A percentile compares a stretch with the other conserved stretches of the same genome.
Conservation (phyloP, 1,284 basidiomycete genomes). For the Irpex sp. region DNA sequence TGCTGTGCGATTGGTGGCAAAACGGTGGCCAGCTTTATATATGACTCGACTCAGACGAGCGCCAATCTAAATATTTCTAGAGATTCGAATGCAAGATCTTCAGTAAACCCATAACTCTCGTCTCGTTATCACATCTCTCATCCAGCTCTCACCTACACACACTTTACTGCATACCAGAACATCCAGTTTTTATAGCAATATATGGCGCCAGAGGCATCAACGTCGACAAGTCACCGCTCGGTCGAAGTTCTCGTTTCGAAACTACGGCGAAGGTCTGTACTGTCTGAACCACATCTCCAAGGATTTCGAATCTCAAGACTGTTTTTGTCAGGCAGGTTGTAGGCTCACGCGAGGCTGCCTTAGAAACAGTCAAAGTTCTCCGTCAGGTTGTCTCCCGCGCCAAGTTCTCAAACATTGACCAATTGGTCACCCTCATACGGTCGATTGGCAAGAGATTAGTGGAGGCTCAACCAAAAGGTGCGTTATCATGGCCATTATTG, state of each 20-base stretch:
- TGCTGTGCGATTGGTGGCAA: neutral
- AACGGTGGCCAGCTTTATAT: neutral
- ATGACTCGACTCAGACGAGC: neutral
- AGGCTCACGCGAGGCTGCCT: slow-evolving; percentile 88
- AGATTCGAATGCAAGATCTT: neutral
- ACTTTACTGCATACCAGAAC: neutral
- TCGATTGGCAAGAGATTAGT: slow-evolving; percentile 84
- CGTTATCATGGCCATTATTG: neutral
- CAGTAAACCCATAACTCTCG: neutral
- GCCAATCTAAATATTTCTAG: neutral
- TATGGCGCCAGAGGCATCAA: slow-evolving; percentile 10
- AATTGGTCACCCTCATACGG: slow-evolving; percentile 87
- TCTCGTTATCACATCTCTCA: neutral
- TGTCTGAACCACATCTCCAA: slow-evolving; percentile 3
- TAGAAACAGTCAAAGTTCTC: slow-evolving; percentile 90
- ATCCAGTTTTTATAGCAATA: neutral
- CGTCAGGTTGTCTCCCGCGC: slow-evolving; percentile 91
- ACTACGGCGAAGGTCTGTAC: slow-evolving; percentile 70
- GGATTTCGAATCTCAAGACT: neutral
- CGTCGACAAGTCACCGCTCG: slow-evolving; percentile 50
- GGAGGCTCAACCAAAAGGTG: slow-evolving; percentile 94
- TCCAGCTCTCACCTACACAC: neutral
- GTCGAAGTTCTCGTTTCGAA: slow-evolving; percentile 75
- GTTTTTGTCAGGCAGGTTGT: slow-evolving; percentile 77
- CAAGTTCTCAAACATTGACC: slow-evolving; percentile 89